phyloP scores from a whole-genome alignment of 345 rosid genomes.

The Melaleuca alternifolia region DNA sequence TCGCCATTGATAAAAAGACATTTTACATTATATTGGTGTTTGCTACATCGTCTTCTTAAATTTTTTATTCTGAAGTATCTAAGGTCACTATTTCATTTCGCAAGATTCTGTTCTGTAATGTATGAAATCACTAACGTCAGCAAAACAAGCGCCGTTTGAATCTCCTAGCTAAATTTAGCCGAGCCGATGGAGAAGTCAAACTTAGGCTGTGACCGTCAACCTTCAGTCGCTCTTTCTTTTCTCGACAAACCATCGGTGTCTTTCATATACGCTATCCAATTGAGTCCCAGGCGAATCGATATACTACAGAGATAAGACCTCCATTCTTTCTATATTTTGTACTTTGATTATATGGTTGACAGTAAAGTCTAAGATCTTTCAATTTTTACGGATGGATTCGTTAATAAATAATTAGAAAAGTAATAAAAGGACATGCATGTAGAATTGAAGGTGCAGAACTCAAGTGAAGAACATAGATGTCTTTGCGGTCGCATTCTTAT shows the following conservation, averaged over 20 bases:
- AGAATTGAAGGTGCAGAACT: background rate
- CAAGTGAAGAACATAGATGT: background rate
- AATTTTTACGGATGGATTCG: background rate
- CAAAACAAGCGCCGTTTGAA: background rate
- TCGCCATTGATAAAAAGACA: background rate
- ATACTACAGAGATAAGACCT: background rate
- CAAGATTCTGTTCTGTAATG: background rate
- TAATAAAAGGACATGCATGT: background rate
- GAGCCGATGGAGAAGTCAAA: background rate
- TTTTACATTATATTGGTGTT: background rate
- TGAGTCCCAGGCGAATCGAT: background rate
- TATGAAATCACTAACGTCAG: background rate
- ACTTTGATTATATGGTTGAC: background rate
- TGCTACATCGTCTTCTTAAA: background rate
- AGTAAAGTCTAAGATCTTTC: background rate
- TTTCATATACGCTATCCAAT: background rate
- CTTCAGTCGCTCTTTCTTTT: background rate
- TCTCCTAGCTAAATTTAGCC: background rate
- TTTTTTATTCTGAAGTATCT: background rate
- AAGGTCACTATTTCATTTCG: background rate
- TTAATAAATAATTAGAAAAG: background rate
- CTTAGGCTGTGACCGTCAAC: background rate
- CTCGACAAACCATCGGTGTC: background rate
- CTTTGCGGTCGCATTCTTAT: background rate
- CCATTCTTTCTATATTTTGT: background rate